Percentiles rank a stretch among this genome's conserved stretches.
Evolutionary conservation across 345 rosid genomes (phyloP).

Genomic region (Ceriops tagal): DNA sequence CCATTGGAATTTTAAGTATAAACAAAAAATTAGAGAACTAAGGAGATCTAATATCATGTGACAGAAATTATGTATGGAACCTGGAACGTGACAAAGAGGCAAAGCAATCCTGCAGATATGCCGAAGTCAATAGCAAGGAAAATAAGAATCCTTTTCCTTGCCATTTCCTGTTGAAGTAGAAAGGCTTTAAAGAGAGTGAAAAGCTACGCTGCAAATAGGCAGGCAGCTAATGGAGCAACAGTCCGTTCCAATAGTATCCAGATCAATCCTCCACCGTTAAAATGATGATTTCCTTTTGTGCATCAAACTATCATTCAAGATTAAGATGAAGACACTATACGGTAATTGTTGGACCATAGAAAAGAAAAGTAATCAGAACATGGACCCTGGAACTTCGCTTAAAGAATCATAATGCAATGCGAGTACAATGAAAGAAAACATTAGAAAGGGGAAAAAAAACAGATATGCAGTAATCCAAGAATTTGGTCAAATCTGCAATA

Average conservation of each 20-base stretch:
- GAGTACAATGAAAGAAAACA: too few species aligned
- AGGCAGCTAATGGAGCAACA: slow-evolving; percentile 28
- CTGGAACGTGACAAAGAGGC: slow-evolving; percentile 27
- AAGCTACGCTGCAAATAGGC: slow-evolving; percentile 19
- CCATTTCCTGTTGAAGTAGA: slow-evolving; percentile 24
- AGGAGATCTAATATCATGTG: too few species aligned
- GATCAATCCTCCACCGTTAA: slow-evolving; percentile 24
- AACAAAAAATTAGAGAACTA: too few species aligned
- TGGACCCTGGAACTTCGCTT: too few species aligned
- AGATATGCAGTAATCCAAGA: too few species aligned
- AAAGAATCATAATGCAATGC: too few species aligned
- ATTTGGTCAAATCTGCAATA: too few species aligned
- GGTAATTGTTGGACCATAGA: too few species aligned
- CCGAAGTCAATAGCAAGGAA: slow-evolving; percentile 31
- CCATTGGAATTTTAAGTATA: too few species aligned
- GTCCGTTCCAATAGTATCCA: slow-evolving; percentile 35
- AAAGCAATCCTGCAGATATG: slow-evolving; percentile 33
- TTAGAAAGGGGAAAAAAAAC: not conserved
- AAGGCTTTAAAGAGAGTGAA: slow-evolving; percentile 21
- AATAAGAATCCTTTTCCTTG: slow-evolving; percentile 26
- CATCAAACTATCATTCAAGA: slow-evolving; percentile 10
- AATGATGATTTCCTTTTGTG: slow-evolving; percentile 29
- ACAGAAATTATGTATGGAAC: not conserved
- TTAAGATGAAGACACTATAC: not conserved
- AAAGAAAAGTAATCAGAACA: too few species aligned